phyloP scores from a whole-genome alignment of 2,329 filamentous ascomycete genomes.

The Juglanconis oblonga region DNA sequence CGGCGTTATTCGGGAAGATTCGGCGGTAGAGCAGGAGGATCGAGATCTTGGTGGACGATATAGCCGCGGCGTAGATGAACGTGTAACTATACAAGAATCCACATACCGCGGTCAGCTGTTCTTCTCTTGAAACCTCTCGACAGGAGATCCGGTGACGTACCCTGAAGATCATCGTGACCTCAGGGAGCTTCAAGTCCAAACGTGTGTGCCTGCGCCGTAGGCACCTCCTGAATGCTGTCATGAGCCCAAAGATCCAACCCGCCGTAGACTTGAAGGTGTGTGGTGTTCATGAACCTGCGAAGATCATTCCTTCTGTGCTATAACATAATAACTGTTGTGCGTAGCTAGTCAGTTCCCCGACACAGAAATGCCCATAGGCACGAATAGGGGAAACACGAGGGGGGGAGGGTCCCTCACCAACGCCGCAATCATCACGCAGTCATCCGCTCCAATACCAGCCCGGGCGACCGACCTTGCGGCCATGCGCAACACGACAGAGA shows the following conservation, averaged over 20 bases:
- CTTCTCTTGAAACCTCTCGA: background rate
- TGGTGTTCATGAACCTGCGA: background rate
- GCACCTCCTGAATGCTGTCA: background rate
- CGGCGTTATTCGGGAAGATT: background rate
- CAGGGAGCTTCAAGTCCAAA: slow-evolving; percentile 2
- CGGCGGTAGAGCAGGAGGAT: slow-evolving; percentile 20
- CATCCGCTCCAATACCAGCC: background rate
- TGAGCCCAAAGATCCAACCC: background rate
- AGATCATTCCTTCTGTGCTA: background rate
- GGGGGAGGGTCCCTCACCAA: background rate
- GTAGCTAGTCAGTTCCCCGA: background rate
- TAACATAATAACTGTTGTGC: background rate
- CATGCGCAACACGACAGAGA: background rate
- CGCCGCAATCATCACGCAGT: background rate
- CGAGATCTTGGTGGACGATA: slow-evolving; percentile 19
- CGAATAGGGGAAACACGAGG: background rate
- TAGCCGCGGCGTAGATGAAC: slow-evolving; percentile 16
- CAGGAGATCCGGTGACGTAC: background rate
- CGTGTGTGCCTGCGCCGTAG: slow-evolving; percentile 2
- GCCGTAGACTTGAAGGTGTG: background rate
- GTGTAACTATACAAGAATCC: slow-evolving; percentile 19
- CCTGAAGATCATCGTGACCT: background rate
- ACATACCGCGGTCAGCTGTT: background rate
- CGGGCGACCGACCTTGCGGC: background rate
- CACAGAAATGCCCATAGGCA: too few species aligned